Percentiles rank a stretch among this genome's conserved stretches.
phyloP scores from a whole-genome alignment of 1,284 basidiomycete species.

The Malassezia furfur region DNA sequence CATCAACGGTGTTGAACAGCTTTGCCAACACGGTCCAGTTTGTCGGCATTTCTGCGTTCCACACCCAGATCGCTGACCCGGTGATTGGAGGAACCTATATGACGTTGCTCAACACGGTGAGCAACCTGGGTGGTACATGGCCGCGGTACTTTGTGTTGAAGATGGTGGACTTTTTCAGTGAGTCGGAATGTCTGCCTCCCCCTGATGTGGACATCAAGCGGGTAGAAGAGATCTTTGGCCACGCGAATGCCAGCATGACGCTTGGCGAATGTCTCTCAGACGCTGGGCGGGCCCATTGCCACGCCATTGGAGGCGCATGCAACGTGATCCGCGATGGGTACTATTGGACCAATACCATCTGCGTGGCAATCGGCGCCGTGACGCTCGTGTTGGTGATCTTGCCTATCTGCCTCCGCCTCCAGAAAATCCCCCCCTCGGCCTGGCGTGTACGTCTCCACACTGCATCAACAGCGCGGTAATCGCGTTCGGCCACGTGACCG shows the following conservation, averaged over 20 bases:
- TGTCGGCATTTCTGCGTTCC: conserved; percentile 94
- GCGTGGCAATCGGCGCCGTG: conserved; percentile 64
- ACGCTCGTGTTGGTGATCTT: conserved; percentile 69
- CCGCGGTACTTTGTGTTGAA: conserved; percentile 85
- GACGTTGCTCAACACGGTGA: conserved; percentile 82
- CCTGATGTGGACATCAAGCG: conserved; percentile 9
- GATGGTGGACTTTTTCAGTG: conserved; percentile 46
- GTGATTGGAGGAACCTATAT: conserved; percentile 65
- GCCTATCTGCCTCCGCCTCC: conserved; percentile 72
- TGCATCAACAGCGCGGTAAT: too few relatives aligned
- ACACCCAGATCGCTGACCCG: conserved; percentile 92
- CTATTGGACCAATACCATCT: conserved; percentile 72
- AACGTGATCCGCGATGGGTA: conserved; percentile 80
- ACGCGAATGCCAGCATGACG: neutral
- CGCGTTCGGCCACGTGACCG: neutral
- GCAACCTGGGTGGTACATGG: conserved; percentile 96
- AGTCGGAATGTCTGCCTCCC: conserved; percentile 29
- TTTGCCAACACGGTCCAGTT: conserved; percentile 95
- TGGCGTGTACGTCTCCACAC: conserved; percentile 29
- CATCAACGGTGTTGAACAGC: conserved; percentile 72
- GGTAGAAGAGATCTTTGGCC: conserved; percentile 15
- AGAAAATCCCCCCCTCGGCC: conserved; percentile 51
- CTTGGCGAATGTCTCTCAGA: conserved; percentile 37
- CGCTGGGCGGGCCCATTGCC: conserved; percentile 66
- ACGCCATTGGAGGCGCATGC: conserved; percentile 67